Evolutionary conservation across 768 basidiomycete species (phyloP), one percentile per base, ranked within the genome.

Genomic region (Podaxis carcinomalis): DNA sequence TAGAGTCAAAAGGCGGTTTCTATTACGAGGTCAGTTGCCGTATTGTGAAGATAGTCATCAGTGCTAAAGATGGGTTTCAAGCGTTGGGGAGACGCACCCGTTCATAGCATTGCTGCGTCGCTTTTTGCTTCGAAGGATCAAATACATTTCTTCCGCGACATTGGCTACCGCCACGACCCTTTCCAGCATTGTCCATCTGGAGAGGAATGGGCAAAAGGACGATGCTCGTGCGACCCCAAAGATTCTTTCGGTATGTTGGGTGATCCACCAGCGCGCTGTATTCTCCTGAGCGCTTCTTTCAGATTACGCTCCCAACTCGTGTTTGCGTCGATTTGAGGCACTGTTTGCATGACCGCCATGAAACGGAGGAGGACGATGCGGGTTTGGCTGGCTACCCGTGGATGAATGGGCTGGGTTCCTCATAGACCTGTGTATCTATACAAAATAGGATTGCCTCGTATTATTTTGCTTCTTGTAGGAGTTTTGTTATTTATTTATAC

Each of bases 1-100:
- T 96, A 36, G 95, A 96, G 65, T 73, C 80, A 1, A 83, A 84
- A 51, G 94, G 94, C 40, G 94, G 94, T 4, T 94, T 95, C 74
- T 95, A 95, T 75, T 95, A 94, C 68, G 93, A 94, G 85, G 89
- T 89, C 28, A 9, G 76, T 69, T n/a, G n/a, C 35, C 5, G 19
- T 23, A 51, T 39, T 39, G 42, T 5, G 59, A 39, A 10, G 19
- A 52, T 50, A 21, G 35, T 9, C 19, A 10, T 51, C 19, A 36
- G 7, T 55, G 53, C 36, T 40, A 2, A 19, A 4, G 32, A 6
- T 2, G 4, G 4, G 9, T 46, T 36, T 50, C 46, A 62, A 90
- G 82, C 80, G 88, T 42, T 90, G 90, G 90, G 92, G 93, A 28
- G 93, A 93, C 69, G 93, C 92, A 0, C 79, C 78, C 27, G 74